Conservation (phyloP, 176 grass and related monocot species). For the Oryza meridionalis region DNA sequence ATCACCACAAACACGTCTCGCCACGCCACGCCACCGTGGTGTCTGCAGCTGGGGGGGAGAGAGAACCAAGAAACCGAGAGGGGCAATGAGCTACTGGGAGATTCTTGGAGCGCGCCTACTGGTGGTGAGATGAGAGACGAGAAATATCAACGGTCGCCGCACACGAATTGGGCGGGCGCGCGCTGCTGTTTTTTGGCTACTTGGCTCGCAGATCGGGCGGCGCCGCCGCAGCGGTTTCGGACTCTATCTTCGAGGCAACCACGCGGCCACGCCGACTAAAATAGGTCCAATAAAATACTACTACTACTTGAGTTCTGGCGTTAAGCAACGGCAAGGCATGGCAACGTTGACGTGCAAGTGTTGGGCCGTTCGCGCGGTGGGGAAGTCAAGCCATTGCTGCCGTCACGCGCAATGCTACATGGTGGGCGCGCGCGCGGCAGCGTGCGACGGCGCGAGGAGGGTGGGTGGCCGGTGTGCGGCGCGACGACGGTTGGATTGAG, state of each 20-base stretch:
- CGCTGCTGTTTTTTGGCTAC: too few relatives aligned
- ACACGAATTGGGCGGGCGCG: neutral
- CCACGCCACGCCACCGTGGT: neutral
- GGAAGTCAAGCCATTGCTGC: neutral
- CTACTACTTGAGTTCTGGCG: neutral
- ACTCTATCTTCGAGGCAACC: neutral
- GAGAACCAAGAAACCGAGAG: neutral
- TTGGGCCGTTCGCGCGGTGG: neutral
- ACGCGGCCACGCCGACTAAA: too few relatives aligned
- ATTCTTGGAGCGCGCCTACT: neutral
- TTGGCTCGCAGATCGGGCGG: neutral
- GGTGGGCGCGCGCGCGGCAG: neutral
- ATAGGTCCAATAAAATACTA: too few relatives aligned
- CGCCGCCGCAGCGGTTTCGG: neutral
- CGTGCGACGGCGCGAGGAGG: neutral
- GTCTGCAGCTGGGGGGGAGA: neutral
- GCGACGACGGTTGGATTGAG: neutral
- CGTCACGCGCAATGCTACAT: neutral
- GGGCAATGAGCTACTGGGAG: neutral
- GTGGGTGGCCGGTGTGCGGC: neutral
- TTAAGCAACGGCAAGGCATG: neutral
- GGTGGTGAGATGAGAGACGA: neutral
- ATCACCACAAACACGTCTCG: neutral
- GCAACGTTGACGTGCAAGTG: neutral
- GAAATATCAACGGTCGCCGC: neutral